A percentile compares a stretch with the other conserved stretches of the same genome.
Conservation (phyloP, 2,329 filamentous ascomycete genomes). For the Calonectria henricotiae region DNA sequence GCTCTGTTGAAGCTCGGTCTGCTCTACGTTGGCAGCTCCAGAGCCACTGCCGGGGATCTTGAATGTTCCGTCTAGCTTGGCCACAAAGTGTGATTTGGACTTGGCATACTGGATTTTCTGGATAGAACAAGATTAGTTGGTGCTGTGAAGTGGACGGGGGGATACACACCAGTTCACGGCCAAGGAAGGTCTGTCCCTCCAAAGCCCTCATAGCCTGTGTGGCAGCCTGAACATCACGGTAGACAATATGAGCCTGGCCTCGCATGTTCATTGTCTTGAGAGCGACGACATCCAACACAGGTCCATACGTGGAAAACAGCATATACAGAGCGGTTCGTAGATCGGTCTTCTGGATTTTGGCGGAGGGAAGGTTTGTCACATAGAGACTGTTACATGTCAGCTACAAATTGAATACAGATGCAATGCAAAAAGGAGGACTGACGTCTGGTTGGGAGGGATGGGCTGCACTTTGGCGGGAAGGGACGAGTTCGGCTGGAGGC, state of each 20-base stretch:
- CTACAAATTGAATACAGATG: not conserved
- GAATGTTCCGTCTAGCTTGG: constrained; percentile 94
- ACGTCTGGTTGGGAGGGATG: constrained; percentile 83
- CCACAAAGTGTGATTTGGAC: constrained; percentile 88
- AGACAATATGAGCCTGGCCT: constrained; percentile 94
- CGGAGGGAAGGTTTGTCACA: constrained; percentile 85
- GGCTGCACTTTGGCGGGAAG: constrained; percentile 69
- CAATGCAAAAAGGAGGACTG: constrained; percentile 57
- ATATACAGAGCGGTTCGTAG: constrained; percentile 91
- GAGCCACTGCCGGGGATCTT: constrained; percentile 74
- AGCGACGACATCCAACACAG: constrained; percentile 92
- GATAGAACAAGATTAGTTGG: constrained; percentile 31
- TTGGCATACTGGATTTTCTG: constrained; percentile 95
- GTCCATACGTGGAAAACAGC: constrained; percentile 93
- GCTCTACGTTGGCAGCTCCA: constrained; percentile 71
- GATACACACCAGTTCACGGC: constrained; percentile 82
- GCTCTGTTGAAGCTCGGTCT: constrained; percentile 84
- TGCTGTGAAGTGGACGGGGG: not conserved
- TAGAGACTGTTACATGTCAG: constrained; percentile 78
- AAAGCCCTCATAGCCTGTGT: constrained; percentile 94
- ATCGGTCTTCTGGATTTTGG: constrained; percentile 92
- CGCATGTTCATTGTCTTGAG: constrained; percentile 94
- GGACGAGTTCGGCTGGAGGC: constrained; percentile 61
- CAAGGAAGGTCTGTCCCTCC: constrained; percentile 89
- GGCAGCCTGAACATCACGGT: constrained; percentile 89